Conservation (phyloP, 495 filamentous ascomycete genomes). For the Tuber microsphaerosporum region DNA sequence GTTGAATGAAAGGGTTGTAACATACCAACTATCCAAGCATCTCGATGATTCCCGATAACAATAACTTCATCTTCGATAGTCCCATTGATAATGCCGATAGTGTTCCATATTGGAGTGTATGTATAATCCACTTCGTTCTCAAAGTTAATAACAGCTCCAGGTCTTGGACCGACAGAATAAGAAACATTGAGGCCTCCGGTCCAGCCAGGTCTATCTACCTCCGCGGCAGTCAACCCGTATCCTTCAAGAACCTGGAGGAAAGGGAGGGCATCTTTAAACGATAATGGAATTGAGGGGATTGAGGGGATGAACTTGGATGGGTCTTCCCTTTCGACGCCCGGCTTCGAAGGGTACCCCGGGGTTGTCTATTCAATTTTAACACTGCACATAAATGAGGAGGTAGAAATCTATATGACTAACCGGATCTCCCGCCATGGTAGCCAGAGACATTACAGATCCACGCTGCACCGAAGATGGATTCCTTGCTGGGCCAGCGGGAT, state of each 20-base stretch:
- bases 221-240: conserved; percentile 67
- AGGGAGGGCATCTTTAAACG: conserved; percentile 76
- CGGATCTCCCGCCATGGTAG: conserved; percentile 55
- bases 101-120: conserved; percentile 86
- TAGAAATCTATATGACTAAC: conserved; percentile 39
- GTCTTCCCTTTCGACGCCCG: conserved; percentile 71
- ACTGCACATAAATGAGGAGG: not conserved
- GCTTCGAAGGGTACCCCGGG: conserved; percentile 87
- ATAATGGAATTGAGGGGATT: conserved; percentile 89
- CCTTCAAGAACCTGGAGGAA: conserved; percentile 84
- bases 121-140: conserved; percentile 83
- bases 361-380: conserved; percentile 64
- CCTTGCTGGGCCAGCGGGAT: conserved; percentile 80
- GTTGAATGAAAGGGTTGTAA: not conserved
- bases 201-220: conserved; percentile 63
- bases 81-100: conserved; percentile 92
- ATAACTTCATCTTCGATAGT: conserved; percentile 76
- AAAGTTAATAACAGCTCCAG: conserved; percentile 67
- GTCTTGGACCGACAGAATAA: conserved; percentile 85
- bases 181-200: conserved; percentile 75
- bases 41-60: conserved; percentile 89
- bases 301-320: conserved; percentile 62
- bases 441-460: conserved; percentile 83
- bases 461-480: conserved; percentile 85
- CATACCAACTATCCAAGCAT: conserved; percentile 62